A percentile compares a stretch with the other conserved stretches of the same genome.
These are phyloP conservation scores for Erigeron philadelphicus DNA, from an alignment of 140 eudicot species.

Conservation along the genomic window DNA sequence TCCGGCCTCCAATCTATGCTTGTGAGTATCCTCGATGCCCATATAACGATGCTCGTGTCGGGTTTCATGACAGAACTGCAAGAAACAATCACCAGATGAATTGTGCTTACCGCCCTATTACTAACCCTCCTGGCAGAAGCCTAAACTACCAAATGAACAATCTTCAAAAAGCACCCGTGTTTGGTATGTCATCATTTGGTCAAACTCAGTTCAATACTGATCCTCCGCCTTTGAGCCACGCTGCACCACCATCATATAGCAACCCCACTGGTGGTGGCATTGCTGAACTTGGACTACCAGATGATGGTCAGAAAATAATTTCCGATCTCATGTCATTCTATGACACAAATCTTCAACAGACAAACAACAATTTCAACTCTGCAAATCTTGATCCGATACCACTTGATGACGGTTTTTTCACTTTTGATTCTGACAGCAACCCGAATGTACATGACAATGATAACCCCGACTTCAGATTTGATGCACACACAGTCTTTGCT, in stretches of 20 bases:
- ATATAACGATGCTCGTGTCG: constrained; percentile 23
- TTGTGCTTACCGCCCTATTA: constrained; percentile 24
- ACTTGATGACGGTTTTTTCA: constrained; percentile 30
- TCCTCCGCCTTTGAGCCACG: constrained; percentile 22
- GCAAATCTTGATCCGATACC: constrained; percentile 33
- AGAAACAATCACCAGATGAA: constrained; percentile 37
- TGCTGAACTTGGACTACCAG: constrained; percentile 48
- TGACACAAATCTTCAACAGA: constrained; percentile 42
- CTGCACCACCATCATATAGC: constrained; percentile 18
- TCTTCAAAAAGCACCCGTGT: constrained; percentile 24
- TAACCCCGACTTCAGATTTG: constrained; percentile 38
- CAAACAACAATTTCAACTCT: constrained; percentile 19
- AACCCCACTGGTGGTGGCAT: constrained; percentile 14
- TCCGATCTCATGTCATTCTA: constrained; percentile 53
- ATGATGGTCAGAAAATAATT: constrained; percentile 48
- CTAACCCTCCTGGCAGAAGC: constrained; percentile 19
- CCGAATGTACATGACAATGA: constrained; percentile 27
- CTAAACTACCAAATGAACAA: constrained; percentile 27
- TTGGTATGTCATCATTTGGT: constrained; percentile 24
- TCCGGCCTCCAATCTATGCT: neutral
- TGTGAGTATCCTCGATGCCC: constrained; percentile 29
- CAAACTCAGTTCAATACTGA: constrained; percentile 22
- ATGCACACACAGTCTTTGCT: constrained; percentile 22
- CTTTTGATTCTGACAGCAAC: constrained; percentile 22
- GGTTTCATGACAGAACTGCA: constrained; percentile 28